Percentiles rank a stretch among this genome's conserved stretches.
Evolutionary conservation across 1,284 basidiomycete species (phyloP).

Genomic region (Polyporus tsugae): DNA sequence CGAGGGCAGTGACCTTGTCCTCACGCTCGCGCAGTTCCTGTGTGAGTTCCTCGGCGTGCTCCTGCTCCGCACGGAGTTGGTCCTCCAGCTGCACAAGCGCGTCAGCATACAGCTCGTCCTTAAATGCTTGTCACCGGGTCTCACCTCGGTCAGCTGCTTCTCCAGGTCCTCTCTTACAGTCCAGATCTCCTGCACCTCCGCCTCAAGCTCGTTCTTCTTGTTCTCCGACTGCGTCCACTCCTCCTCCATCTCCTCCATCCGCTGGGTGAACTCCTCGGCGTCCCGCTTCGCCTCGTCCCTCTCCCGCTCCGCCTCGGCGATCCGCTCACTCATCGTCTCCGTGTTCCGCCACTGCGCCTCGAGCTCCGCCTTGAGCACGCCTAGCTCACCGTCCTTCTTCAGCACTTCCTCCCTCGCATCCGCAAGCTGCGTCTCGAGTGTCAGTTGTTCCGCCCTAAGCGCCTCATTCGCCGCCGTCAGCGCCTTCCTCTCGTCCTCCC

Average conservation of each 20-base stretch:
- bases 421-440: conserved; percentile 42
- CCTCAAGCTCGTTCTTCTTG: conserved; percentile 60
- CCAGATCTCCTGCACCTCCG: conserved; percentile 59
- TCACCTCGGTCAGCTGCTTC: conserved; percentile 63
- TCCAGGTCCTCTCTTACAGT: conserved; percentile 58
- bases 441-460: conserved; percentile 45
- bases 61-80: conserved; percentile 55
- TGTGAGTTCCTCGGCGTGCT: conserved; percentile 56
- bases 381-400: conserved; percentile 56
- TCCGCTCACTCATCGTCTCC: conserved; percentile 46
- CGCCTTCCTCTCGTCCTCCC: conserved; percentile 59
- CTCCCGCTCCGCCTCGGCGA: conserved; percentile 40
- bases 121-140: conserved; percentile 23
- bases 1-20: conserved; percentile 58
- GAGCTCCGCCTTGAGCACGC: conserved; percentile 60
- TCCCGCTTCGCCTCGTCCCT: conserved; percentile 50
- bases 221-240: conserved; percentile 66
- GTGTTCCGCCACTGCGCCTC: conserved; percentile 71
- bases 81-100: conserved; percentile 53
- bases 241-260: conserved; percentile 54
- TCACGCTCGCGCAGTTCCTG: conserved; percentile 64
- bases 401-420: conserved; percentile 41
- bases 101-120: conserved; percentile 10
- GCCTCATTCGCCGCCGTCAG: conserved; percentile 52
- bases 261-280: conserved; percentile 46